phyloP scores from a whole-genome alignment of 148 eudicot genomes.

The Agrostemma githago region DNA sequence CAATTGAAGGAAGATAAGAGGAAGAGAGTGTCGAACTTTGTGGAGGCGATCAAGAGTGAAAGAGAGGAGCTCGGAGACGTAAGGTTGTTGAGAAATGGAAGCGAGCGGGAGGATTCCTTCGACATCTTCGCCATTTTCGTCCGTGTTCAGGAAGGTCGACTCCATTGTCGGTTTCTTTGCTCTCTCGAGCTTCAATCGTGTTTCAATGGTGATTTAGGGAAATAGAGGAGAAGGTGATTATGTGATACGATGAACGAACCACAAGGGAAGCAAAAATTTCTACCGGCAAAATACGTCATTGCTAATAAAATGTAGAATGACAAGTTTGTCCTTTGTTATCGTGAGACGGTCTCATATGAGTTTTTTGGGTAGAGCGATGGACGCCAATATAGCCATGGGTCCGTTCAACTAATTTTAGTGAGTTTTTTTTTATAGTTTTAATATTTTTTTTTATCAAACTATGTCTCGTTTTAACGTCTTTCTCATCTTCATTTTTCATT shows the following conservation, averaged over 20 bases:
- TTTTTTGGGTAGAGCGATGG: too few species aligned
- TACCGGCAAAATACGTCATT: too few species aligned
- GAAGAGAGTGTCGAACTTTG: conserved; percentile 43
- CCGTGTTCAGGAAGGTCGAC: conserved; percentile 13
- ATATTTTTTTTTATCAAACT: too few species aligned
- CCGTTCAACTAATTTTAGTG: too few species aligned
- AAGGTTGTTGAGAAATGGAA: conserved; percentile 83
- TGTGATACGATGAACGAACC: not conserved
- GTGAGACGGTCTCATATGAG: too few species aligned
- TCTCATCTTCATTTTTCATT: too few species aligned
- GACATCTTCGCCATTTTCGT: conserved; percentile 38
- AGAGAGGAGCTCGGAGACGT: conserved; percentile 94
- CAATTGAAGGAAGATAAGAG: not conserved
- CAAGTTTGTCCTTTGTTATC: too few species aligned
- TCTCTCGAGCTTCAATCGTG: not conserved
- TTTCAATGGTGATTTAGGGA: conserved; percentile 1
- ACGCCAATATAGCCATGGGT: too few species aligned
- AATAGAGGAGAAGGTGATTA: not conserved
- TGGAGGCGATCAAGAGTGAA: conserved; percentile 99
- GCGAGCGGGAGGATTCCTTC: conserved; percentile 71
- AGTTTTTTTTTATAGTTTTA: too few species aligned
- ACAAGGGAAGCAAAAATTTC: too few species aligned
- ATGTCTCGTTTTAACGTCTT: too few species aligned
- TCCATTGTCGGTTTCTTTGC: conserved; percentile 21
- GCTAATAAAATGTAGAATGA: too few species aligned